These are phyloP conservation scores for Botrytis fabae DNA, from an alignment of 2,329 filamentous ascomycete species.

Conservation along the genomic window DNA sequence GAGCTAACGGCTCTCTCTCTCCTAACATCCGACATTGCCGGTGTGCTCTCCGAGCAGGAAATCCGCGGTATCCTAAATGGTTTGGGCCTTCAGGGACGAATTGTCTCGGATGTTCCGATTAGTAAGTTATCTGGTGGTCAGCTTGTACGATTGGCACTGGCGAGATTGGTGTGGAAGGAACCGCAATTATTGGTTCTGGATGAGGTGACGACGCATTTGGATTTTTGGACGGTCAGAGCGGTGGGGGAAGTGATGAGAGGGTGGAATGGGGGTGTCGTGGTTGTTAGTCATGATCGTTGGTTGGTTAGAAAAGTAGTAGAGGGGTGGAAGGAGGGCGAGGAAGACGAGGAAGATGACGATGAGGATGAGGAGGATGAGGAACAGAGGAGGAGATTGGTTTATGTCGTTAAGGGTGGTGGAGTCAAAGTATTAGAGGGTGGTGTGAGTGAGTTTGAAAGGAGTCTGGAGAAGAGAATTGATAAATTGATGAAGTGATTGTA, in stretches of 20 bases:
- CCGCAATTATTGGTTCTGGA: conserved; percentile 93
- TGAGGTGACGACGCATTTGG: conserved; percentile 92
- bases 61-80: conserved; percentile 65
- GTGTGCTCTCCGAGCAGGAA: conserved; percentile 63
- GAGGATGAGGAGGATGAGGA: conserved; percentile 50
- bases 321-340: conserved; percentile 50
- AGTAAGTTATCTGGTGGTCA: conserved; percentile 77
- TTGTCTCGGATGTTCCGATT: conserved; percentile 72
- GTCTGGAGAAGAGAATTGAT: conserved; percentile 59
- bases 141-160: conserved; percentile 81
- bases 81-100: conserved; percentile 68
- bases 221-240: conserved; percentile 76
- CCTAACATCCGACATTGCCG: conserved; percentile 55
- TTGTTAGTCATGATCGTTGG: conserved; percentile 82
- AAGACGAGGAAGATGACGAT: conserved; percentile 48
- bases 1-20: conserved; percentile 65
- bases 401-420: conserved; percentile 58
- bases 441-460: conserved; percentile 64
- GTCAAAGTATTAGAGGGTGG: conserved; percentile 58
- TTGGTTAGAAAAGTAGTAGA: conserved; percentile 74
- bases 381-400: conserved; percentile 55
- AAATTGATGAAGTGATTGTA: conserved; percentile 42
- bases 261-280: conserved; percentile 73
- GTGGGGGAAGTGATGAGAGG: conserved; percentile 63
- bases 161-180: conserved; percentile 95